Base-by-base conservation (phyloP, 306 rosid genomes). In the Cercis canadensis region DNA sequence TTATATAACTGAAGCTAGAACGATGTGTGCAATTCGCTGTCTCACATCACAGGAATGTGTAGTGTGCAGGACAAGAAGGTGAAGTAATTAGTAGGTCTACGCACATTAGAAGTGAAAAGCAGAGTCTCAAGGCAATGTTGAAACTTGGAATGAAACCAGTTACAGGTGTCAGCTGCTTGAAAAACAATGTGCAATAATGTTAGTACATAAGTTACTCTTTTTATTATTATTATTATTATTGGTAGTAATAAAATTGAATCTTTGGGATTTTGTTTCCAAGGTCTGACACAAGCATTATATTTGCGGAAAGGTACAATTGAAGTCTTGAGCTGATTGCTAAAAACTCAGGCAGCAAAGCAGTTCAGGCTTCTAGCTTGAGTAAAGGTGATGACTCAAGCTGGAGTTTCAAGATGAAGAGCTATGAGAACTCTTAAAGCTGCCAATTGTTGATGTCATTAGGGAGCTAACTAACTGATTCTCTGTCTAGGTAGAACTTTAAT, bases 331-430 rank as follows among this genome's bases (percentile, higher is more conserved):
- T 92, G 96, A 14, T 92, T 89, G 73, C 85, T 92, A 43, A 96
- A 92, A 63, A 83, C 84, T 33, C 98, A 92, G 81, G 98, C 98
- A 7, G 98, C 98, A 8, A 96, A 92, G 86, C 98, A 89, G 86
- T 92, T 92, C 64, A 92, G 85, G 88, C 95, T 37, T 95, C 98
- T 11, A 87, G 83, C 79, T 65, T 86, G 54, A 80, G 82, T 57
- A 85, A 89, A 89, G 80, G 97, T 92, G 79, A 88, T 89, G 89
- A 92, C 97, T n/a, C 97, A 92, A 74, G 96, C 97, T 16, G 95
- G 96, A 7, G 98, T 89, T 43, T 37, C 96, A 5, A 89, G 96
- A 80, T 50, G 92, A 4, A 87, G 60, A 83, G 96, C 96, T 4
- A 95, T 92, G 53, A 92, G 81, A 71, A 96, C 98, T 47, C 87